Evolutionary conservation across 75 land plant species (phyloP).

Genomic region (Pseudotsuga menziesii): DNA sequence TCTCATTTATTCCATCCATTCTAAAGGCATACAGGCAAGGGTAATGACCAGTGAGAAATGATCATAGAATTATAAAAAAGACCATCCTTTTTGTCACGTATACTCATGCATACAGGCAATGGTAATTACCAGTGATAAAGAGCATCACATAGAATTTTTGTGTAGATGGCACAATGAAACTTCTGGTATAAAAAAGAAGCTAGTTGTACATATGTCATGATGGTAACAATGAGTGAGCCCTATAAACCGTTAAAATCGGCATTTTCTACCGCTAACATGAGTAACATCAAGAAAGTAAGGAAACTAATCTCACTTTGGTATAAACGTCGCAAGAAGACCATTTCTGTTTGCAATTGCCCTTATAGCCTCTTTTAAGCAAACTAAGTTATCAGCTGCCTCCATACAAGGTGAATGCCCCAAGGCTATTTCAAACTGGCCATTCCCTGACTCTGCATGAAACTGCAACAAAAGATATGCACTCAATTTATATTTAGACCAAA

Average conservation of each 20-base stretch:
- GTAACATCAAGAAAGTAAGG: not conserved
- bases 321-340: conserved; percentile 78
- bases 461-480: conserved; percentile 16
- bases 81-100: too few species aligned
- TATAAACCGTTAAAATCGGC: not conserved
- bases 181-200: too few species aligned
- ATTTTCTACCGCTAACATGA: not conserved
- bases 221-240: not conserved
- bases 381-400: conserved; percentile 77
- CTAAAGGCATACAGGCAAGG: too few species aligned
- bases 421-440: conserved; percentile 89
- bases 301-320: conserved; percentile 73
- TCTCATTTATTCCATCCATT: too few species aligned
- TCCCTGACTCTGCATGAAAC: conserved; percentile 92
- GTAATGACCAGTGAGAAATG: too few species aligned
- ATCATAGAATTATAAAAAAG: too few species aligned
- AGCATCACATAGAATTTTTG: too few species aligned
- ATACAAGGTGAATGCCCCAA: conserved; percentile 41
- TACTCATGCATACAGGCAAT: too few species aligned
- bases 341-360: conserved; percentile 73
- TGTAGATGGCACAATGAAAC: too few species aligned
- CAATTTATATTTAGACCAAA: not conserved
- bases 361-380: conserved; percentile 70
- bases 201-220: too few species aligned
- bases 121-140: too few species aligned